Evolutionary conservation across 306 rosid species (phyloP).

Genomic region (Dalbergia cochinchinensis): DNA sequence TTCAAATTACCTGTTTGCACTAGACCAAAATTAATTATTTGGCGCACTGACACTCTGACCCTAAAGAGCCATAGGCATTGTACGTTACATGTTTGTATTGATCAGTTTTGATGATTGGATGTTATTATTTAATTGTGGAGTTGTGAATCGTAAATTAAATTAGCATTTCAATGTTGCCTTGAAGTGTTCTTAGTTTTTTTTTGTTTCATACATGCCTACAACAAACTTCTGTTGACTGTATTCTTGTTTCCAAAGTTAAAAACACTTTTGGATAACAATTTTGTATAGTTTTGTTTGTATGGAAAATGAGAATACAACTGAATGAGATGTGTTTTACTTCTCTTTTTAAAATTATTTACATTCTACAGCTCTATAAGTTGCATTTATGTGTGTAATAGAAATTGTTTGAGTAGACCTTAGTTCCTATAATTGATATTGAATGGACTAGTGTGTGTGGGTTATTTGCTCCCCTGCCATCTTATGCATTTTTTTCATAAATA

Average conservation of each 20-base stretch:
- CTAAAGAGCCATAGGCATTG: background rate
- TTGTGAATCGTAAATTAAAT: slow-evolving; percentile 14
- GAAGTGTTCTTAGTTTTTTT: slow-evolving; percentile 5
- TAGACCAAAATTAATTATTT: background rate
- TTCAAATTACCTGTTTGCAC: slow-evolving; percentile 27
- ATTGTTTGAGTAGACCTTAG: slow-evolving; percentile 1
- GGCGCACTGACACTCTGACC: background rate
- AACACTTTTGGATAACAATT: slow-evolving; percentile 30
- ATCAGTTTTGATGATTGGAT: slow-evolving; percentile 12
- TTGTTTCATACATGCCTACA: slow-evolving; percentile 3
- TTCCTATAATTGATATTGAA: slow-evolving; percentile 15
- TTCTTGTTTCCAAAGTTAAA: slow-evolving; percentile 32
- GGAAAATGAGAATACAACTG: slow-evolving; percentile 15
- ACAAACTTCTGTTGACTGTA: background rate
- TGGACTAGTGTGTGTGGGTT: background rate
- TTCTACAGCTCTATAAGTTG: slow-evolving; percentile 2
- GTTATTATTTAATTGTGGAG: slow-evolving; percentile 34
- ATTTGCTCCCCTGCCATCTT: slow-evolving; percentile 30
- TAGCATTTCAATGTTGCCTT: background rate
- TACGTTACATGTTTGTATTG: background rate
- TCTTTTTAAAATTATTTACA: slow-evolving; percentile 25
- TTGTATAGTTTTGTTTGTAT: background rate
- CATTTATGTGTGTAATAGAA: slow-evolving; percentile 24
- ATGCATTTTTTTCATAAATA: slow-evolving; percentile 10
- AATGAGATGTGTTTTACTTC: slow-evolving; percentile 12